Base-by-base conservation (phyloP, 2,329 filamentous ascomycete genomes). In the Dryadomyces quercivorus region DNA sequence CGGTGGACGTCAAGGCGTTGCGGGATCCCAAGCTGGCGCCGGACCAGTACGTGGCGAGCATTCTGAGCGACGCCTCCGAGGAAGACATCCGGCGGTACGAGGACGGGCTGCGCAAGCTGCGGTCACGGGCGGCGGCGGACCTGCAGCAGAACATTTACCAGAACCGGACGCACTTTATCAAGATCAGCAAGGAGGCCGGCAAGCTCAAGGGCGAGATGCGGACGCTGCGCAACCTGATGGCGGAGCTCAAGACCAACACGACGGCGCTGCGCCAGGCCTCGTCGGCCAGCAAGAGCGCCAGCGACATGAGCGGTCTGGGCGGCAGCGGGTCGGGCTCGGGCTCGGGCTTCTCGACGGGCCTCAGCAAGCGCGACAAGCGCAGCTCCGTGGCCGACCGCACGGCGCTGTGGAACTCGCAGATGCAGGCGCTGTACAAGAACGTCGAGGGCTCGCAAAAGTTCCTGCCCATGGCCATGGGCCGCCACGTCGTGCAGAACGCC, bases 381-480 rank as follows among this genome's bases (percentile, higher is more conserved):
- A 96, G 88, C 69, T 96, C 91, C 16, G 90, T 98, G 47, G 80
- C 80, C 12, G 81, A 85, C 64, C 75, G 82, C 56, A 82, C 80
- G 54, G 80, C 75, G 16, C 72, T 85, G 52, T 85, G 82, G 82
- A 84, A 82, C 63, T 78, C 80, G 36, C 82, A 85, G 67, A 82
- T 85, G 77, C 77, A 94, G 69, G 85, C 89, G 22, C 73, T 98
- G 48, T 98, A 93, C 82, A 97, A 96, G 72, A 88, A 86, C 46
- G 88, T 98, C n/a, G 93, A 97, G 67, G 92, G 92, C 1, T 95
- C 91, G 10, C 93, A 98, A 64, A 97, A 97, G 67, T 98, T 95
- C 64, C 74, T 98, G 12, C 93, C 93, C 15, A 93, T 91, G 54
- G 79, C 90, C 20, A 82, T 87, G 20, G 92, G 91, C n/a, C 84